Evolutionary conservation across 345 rosid genomes (phyloP), one percentile per base, ranked within the genome.

Genomic region (Populus alba): DNA sequence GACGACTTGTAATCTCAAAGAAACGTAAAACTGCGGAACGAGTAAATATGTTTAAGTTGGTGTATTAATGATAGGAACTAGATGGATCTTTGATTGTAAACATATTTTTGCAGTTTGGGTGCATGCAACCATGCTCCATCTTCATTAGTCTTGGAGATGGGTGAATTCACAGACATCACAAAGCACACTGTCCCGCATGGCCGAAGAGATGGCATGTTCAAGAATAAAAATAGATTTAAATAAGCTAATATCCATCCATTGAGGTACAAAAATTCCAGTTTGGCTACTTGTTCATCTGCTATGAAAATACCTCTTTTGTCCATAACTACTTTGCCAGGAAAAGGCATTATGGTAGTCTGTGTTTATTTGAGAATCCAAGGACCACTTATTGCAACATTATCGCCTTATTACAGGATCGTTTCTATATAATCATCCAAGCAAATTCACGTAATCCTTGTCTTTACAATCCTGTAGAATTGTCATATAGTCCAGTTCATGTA

Each of bases 141-240:
- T 95, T 79, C 99, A 93, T 76, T 93, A 98, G 90, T 94, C 83
- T 84, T 94, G 87, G 87, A 96, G 94, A 78, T 94, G 97, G 98
- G 99, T 94, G 78, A 92, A 90, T 81, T 92, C 97, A 4, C 97
- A 96, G 80, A 83, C 95, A 55, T 81, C 94, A 79, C 97, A 91
- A 91, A 88, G 98, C 99, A 38, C 97, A 89, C 79, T 92, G 97
- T 47, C 97, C 94, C 15, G n/a, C n/a, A 93, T 94, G 97, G 98
- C 86, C 89, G 97, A 12, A 73, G 80, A 63, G 85, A 69, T 83
- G 85, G 85, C 85, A 82, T n/a, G 73, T 82, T 78, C 63, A 78
- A 75, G 85, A 39, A 66, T 82, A 53, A n/a, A 31, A 35, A 11
- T 23, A 18, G 6, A 37, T 68, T 68, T 37, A 22, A 53, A 15